Conservation (phyloP, 1,139 yeast genomes). For the Blastobotrys malaysiensis region DNA sequence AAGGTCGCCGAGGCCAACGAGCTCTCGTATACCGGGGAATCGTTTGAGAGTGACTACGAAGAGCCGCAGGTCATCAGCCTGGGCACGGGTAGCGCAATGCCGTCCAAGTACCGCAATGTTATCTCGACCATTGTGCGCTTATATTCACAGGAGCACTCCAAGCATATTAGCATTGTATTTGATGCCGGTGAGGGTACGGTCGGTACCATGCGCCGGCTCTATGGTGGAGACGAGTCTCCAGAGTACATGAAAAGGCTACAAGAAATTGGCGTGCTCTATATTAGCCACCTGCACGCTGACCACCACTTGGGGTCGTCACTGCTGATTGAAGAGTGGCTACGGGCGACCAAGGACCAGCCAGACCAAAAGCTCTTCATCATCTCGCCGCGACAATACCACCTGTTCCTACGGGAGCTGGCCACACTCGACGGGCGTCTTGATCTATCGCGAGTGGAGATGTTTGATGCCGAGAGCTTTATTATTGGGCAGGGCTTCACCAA, state of each 20-base stretch:
- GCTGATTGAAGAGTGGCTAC: conserved; percentile 64
- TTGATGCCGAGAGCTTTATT: conserved; percentile 65
- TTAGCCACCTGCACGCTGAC: conserved; percentile 95
- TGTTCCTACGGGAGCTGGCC: conserved; percentile 68
- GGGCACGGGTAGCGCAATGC: conserved; percentile 94
- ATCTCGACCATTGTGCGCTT: conserved; percentile 63
- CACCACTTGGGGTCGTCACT: conserved; percentile 85
- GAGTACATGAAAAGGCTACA: conserved; percentile 36
- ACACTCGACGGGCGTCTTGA: conserved; percentile 47
- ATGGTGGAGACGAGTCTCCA: conserved; percentile 42
- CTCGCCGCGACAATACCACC: conserved; percentile 69
- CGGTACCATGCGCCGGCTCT: conserved; percentile 63
- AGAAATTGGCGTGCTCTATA: conserved; percentile 60
- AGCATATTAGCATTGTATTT: conserved; percentile 43
- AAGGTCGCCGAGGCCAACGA: conserved; percentile 1
- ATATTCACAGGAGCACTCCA: neutral
- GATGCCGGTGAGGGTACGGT: conserved; percentile 95
- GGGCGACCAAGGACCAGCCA: conserved; percentile 27
- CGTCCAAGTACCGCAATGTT: conserved; percentile 80
- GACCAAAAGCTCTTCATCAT: conserved; percentile 46
- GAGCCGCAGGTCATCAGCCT: conserved; percentile 62
- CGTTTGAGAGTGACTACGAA: neutral
- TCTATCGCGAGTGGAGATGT: conserved; percentile 43
- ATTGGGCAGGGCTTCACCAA: conserved; percentile 25
- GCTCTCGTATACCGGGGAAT: neutral